Base-by-base conservation (phyloP, 192 early-diverging fungal genomes). In the Ambispora gerdemannii region DNA sequence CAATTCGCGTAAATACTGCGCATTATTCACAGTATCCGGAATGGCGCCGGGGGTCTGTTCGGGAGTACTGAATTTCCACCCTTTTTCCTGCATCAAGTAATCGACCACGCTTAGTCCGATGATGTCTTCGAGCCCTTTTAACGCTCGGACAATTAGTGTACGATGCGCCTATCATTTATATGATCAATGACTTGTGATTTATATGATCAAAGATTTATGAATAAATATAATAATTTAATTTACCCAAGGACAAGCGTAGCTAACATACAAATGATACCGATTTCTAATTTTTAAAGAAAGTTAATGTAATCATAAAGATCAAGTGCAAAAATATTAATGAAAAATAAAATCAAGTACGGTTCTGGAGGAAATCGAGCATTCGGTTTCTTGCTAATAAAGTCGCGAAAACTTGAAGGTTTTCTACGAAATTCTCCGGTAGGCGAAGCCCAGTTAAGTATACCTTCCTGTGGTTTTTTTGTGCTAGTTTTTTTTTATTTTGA, bases 81-180 rank as follows among this genome's bases (percentile, higher is more conserved):
- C 93, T 2, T 91, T 85, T 34, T 84, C 82, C 0, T 82, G 84
- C 82, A 98, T 72, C 52, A 90, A 76, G 76, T 86, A 92, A 81
- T 95, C 83, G 15, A 98, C 95, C 8, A 89, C 92, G n/a, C 91
- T 90, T 8, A 97, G 66, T 8, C 87, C 81, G 65, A 98, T 95
- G 49, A 93, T 58, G 53, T 87, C 75, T 61, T 96, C 87, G 27
- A 98, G 86, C 0, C 94, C 94, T 81, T 97, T 97, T 49, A 98
- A 78, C n/a, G 85, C 82, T 66, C 94, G 88, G 8, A 94, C 93
- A 51, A 96, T 87, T 22, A 91, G 75, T 10, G 93, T 89, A 64
- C 95, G 87, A 76, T 96, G 93, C 7, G 96, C 96, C 92, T 89
- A 89, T 30, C 4, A 15, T 38, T 63, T 4, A 19, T 30, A n/a